phyloP scores from a whole-genome alignment of 805 yeast genomes.

The Candida easanensis region DNA sequence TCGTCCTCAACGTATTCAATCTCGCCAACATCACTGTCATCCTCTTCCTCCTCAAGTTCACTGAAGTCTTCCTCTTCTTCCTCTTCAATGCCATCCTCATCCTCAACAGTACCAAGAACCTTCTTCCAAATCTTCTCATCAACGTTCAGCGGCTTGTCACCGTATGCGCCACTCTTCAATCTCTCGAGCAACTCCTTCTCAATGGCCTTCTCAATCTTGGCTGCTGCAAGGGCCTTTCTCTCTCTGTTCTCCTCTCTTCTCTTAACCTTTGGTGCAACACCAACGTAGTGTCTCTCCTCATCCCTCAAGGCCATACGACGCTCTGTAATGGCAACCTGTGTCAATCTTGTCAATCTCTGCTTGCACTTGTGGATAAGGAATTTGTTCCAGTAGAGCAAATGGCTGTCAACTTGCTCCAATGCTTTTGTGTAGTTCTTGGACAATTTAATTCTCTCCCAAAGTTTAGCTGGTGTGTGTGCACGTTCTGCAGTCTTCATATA shows the following conservation, averaged over 20 bases:
- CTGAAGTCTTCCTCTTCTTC: constrained; percentile 48
- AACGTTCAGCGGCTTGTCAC: constrained; percentile 95
- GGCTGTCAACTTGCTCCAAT: constrained; percentile 81
- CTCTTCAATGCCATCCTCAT: constrained; percentile 52
- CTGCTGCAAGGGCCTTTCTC: constrained; percentile 94
- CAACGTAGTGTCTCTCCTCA: constrained; percentile 91
- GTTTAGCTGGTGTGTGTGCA: constrained; percentile 88
- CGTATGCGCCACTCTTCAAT: constrained; percentile 96
- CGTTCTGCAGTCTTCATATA: constrained; percentile 98
- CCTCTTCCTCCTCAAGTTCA: constrained; percentile 48
- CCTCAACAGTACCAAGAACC: constrained; percentile 81
- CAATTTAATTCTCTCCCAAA: constrained; percentile 93
- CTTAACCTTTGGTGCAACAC: constrained; percentile 89
- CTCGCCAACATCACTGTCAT: constrained; percentile 62
- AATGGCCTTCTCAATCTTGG: constrained; percentile 93
- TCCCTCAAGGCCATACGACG: constrained; percentile 88
- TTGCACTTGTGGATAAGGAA: constrained; percentile 90
- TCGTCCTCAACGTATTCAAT: constrained; percentile 89
- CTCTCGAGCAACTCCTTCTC: constrained; percentile 94
- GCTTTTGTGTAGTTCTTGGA: constrained; percentile 89
- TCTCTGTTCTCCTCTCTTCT: constrained; percentile 94
- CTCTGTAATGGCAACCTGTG: constrained; percentile 94
- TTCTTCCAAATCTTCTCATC: constrained; percentile 95
- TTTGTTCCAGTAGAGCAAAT: constrained; percentile 89
- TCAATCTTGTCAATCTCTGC: constrained; percentile 90